phyloP scores from a whole-genome alignment of 768 basidiomycete genomes.

The Amanita jacksonii region DNA sequence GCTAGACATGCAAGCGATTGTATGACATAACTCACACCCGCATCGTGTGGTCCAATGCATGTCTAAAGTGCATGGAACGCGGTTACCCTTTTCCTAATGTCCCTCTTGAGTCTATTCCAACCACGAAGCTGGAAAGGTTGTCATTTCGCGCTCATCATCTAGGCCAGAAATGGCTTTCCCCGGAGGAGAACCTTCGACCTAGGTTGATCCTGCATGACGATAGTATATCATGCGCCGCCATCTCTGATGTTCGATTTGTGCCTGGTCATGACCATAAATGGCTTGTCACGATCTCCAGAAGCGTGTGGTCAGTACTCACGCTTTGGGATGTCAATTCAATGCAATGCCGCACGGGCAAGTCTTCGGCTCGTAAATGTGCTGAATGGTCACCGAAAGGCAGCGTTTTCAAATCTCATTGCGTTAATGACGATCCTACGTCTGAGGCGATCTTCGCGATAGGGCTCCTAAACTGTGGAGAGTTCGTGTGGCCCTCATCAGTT shows the following conservation, averaged over 20 bases:
- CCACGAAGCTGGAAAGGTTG: slow-evolving; percentile 33
- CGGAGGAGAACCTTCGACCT: slow-evolving; percentile 9
- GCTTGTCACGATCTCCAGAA: slow-evolving; percentile 45
- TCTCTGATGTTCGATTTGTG: slow-evolving; percentile 47
- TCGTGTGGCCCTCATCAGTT: slow-evolving; percentile 11
- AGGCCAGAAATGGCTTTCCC: slow-evolving; percentile 37
- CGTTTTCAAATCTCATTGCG: slow-evolving; percentile 39
- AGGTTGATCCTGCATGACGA: slow-evolving; percentile 17
- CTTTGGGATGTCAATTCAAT: slow-evolving; percentile 37
- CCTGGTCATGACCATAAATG: slow-evolving; percentile 33
- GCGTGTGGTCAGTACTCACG: slow-evolving; percentile 50
- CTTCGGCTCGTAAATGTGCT: slow-evolving; percentile 21
- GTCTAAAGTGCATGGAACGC: slow-evolving; percentile 27
- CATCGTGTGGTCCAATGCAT: slow-evolving; percentile 49
- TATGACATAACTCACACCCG: slow-evolving; percentile 33
- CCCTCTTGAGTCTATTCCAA: slow-evolving; percentile 25
- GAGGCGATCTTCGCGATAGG: slow-evolving; percentile 44
- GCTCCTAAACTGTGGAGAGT: slow-evolving; percentile 35
- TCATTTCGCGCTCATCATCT: slow-evolving; percentile 37
- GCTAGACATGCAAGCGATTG: slow-evolving; percentile 44
- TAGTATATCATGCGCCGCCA: slow-evolving; percentile 28
- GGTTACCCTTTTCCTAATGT: slow-evolving; percentile 42
- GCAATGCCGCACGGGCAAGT: slow-evolving; percentile 9
- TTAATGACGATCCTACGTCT: slow-evolving; percentile 38
- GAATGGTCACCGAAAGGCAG: slow-evolving; percentile 48